A percentile compares a stretch with the other conserved stretches of the same genome.
phyloP scores from a whole-genome alignment of 1,284 basidiomycete species.

The Anthracocystis setariae region DNA sequence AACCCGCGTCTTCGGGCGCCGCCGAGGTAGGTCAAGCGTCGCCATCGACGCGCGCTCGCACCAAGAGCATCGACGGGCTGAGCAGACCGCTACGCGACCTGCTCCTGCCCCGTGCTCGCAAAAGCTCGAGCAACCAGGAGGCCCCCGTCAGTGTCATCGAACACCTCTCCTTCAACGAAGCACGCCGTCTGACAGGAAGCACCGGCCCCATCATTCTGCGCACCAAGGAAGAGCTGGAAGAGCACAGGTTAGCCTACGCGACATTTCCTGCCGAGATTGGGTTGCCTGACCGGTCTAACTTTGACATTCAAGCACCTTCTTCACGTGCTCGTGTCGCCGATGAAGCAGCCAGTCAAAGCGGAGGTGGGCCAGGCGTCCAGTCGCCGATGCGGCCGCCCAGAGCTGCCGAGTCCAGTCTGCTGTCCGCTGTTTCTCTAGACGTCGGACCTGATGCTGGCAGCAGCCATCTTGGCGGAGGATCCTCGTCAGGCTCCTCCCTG shows the following conservation, averaged over 20 bases:
- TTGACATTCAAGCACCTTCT: constrained; percentile 11
- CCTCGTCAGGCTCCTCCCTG: constrained; percentile 27
- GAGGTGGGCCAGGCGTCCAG: not conserved
- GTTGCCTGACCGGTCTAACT: constrained; percentile 13
- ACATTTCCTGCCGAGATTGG: constrained; percentile 9
- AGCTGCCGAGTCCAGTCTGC: constrained; percentile 5
- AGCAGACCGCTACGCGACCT: constrained; percentile 25
- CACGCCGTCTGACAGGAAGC: constrained; percentile 21
- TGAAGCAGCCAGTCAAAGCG: not conserved
- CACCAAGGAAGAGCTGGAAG: constrained; percentile 28
- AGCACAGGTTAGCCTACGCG: constrained; percentile 24
- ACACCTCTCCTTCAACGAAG: constrained; percentile 40
- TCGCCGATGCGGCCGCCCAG: constrained; percentile 11
- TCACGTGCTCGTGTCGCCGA: not conserved
- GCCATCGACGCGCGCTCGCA: constrained; percentile 18
- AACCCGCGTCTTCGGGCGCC: not conserved
- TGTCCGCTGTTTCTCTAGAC: constrained; percentile 1
- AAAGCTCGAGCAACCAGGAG: constrained; percentile 7
- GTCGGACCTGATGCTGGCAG: constrained; percentile 1
- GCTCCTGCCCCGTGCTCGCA: constrained; percentile 19
- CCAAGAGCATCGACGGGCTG: constrained; percentile 35
- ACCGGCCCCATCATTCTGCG: constrained; percentile 23
- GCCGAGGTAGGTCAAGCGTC: not conserved
- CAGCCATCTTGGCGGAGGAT: constrained; percentile 8
- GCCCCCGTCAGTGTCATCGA: constrained; percentile 33